Evolutionary conservation across 495 filamentous ascomycete species (phyloP).

Genomic region (Penicillium turbatum): DNA sequence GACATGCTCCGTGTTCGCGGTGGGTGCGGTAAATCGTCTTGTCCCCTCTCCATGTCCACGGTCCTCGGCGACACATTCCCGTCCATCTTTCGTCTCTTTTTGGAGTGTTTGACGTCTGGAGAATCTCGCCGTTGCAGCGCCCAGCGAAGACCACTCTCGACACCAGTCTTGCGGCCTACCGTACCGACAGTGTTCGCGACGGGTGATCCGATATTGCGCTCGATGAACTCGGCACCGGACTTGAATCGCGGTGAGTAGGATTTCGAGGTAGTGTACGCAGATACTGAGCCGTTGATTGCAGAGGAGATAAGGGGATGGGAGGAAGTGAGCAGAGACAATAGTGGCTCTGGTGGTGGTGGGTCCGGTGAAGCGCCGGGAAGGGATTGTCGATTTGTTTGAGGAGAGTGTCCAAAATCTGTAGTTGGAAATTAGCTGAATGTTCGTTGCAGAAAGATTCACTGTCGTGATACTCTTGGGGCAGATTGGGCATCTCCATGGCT

Average conservation of each 20-base stretch:
- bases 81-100: constrained; percentile 62
- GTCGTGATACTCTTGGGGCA: constrained; percentile 2
- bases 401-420: constrained; percentile 35
- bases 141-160: constrained; percentile 77
- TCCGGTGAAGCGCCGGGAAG: constrained; percentile 21
- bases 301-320: constrained; percentile 74
- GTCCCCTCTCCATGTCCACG: constrained; percentile 40
- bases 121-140: constrained; percentile 54
- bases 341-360: constrained; percentile 56
- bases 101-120: constrained; percentile 35
- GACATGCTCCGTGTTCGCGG: constrained; percentile 35
- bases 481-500: constrained; percentile 7
- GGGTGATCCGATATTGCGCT: constrained; percentile 73
- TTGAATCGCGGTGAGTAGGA: constrained; percentile 82
- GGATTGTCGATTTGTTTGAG: constrained; percentile 28
- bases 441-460: not conserved
- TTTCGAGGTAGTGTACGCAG: constrained; percentile 77
- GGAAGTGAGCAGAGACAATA: constrained; percentile 74
- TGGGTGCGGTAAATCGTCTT: constrained; percentile 9
- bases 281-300: constrained; percentile 74
- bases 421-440: constrained; percentile 13
- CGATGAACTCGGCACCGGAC: constrained; percentile 77
- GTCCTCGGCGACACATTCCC: constrained; percentile 28
- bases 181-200: constrained; percentile 78
- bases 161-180: constrained; percentile 74